Conservation (phyloP, 2,329 filamentous ascomycete genomes). For the Ophiobolus disseminans region DNA sequence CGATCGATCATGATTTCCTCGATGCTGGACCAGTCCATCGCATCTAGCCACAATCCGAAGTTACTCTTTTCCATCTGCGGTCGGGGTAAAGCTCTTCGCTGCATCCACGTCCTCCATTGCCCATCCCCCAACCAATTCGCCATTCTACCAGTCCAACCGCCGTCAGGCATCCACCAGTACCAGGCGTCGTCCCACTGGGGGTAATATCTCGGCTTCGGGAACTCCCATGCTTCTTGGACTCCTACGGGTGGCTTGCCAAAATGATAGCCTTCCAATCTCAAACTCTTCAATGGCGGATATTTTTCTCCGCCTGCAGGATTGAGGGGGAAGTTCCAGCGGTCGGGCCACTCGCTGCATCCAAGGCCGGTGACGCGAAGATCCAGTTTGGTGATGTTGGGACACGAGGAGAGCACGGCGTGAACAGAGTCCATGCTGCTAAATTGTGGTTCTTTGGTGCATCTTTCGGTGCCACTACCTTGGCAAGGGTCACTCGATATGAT, state of each 20-base stretch:
- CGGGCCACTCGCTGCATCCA: conserved; percentile 9
- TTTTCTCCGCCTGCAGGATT: conserved; percentile 10
- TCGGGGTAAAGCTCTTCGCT: background rate
- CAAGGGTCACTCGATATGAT: conserved; percentile 1
- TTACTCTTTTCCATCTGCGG: conserved; percentile 12
- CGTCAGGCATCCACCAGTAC: background rate
- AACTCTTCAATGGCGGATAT: conserved; percentile 14
- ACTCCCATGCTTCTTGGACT: background rate
- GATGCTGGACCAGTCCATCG: conserved; percentile 18
- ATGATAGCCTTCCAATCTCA: conserved; percentile 16
- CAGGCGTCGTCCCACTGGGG: background rate
- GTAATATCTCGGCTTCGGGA: background rate
- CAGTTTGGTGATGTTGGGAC: conserved; percentile 20
- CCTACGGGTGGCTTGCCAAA: background rate
- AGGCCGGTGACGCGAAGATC: conserved; percentile 11
- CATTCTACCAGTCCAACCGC: background rate
- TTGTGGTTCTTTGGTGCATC: background rate
- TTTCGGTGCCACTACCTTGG: background rate
- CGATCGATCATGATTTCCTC: conserved; percentile 9
- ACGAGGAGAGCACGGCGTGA: conserved; percentile 12
- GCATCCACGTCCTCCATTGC: conserved; percentile 5
- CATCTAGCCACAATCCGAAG: conserved; percentile 19
- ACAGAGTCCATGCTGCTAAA: conserved; percentile 11
- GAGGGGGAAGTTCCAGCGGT: conserved; percentile 17
- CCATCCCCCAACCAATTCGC: background rate